Evolutionary conservation across 306 rosid genomes (phyloP), one percentile per base, ranked within the genome.

Genomic region (Alnus glutinosa): DNA sequence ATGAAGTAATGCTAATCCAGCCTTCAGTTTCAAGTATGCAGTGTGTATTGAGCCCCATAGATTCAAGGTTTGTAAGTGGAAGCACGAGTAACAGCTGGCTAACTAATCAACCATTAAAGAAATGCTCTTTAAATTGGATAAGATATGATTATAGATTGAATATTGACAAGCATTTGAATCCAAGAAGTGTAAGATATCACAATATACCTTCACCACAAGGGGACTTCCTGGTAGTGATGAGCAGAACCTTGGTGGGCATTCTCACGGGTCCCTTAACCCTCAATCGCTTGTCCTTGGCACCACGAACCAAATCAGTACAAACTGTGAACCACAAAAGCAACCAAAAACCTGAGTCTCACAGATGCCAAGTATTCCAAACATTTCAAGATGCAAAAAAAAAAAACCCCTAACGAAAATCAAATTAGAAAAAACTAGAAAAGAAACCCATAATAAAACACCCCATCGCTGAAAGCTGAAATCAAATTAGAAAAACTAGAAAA

Each of bases 181-280:
- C 50, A 36, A 18, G 6, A 4, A 63, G 30, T 7, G 28, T 14
- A 11, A 4, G 51, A 23, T 32, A 5, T 2, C 1, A 9, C 59
- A 34, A 8, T 18, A 1, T 85, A 93, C 98, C 97, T 92, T 94
- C 97, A 37, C 96, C 97, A 69, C 96, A 94, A 0, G 98, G 96
- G 16, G 97, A 77, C 80, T 94, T 94, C 84, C 98, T 88, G 77
- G 97, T 94, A 76, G 98, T 94, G 44, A 94, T 94, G 82, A 64
- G 32, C 81, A 94, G 86, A 68, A 94, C 98, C 81, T 94, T 92
- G 18, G 98, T 94, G 6, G 98, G 98, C 89, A 94, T 94, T 62
- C 98, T 90, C 59, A 92, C 98, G 12, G 98, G 98, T n/a, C 98
- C 97, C 86, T 94, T 94, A 0, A 92, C 97, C 84, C 96, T 88